Percentiles rank a stretch among this genome's conserved stretches.
Conservation (phyloP, 73 alveolate genomes). For the Tetrahymena elliotti region DNA sequence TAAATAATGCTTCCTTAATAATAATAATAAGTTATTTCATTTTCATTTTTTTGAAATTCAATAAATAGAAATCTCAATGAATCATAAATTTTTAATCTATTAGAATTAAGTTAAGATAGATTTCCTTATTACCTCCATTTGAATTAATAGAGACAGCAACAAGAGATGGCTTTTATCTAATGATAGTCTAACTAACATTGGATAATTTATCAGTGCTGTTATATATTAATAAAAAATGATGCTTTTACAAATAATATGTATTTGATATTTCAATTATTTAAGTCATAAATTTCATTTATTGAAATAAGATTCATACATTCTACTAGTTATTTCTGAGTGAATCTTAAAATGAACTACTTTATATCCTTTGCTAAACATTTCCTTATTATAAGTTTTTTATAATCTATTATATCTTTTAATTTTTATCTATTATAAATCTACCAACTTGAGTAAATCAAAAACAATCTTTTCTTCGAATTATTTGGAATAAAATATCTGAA, state of each 20-base stretch:
- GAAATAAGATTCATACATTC: not conserved
- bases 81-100: too few species aligned
- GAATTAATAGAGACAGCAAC: not conserved
- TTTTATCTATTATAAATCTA: not conserved
- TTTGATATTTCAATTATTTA: not conserved
- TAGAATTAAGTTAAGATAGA: too few species aligned
- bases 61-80: not conserved
- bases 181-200: not conserved
- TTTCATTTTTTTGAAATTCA: not conserved
- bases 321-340: not conserved
- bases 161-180: not conserved
- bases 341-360: not conserved
- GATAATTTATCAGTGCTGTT: not conserved
- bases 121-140: not conserved
- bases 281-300: not conserved
- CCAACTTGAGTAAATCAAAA: not conserved
- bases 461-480: not conserved
- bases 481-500: not conserved
- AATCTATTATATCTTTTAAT: not conserved
- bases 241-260: not conserved
- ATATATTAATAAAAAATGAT: not conserved
- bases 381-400: not conserved
- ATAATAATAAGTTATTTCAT: not conserved
- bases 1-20: not conserved
- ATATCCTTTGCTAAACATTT: not conserved